phyloP scores from a whole-genome alignment of 2,329 filamentous ascomycete species.

The Cercospora zeae-maydis region DNA sequence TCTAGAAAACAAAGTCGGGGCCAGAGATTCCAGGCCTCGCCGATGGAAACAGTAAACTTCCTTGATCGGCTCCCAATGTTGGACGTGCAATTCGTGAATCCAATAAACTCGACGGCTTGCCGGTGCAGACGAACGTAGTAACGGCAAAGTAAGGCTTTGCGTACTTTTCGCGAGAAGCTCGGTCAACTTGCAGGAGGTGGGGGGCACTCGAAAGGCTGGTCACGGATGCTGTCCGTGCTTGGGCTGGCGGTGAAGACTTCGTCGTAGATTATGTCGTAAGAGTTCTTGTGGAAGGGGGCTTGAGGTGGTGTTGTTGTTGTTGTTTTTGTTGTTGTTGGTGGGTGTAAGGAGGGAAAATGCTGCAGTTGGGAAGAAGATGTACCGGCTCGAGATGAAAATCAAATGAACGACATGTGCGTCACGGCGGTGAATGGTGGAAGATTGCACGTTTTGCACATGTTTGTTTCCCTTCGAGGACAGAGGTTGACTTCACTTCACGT shows the following conservation, averaged over 20 bases:
- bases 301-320: neutral
- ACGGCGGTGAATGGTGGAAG: neutral
- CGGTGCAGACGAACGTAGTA: neutral
- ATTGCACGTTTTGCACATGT: too few species aligned
- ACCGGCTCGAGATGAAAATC: neutral
- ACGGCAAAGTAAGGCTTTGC: neutral
- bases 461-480: too few species aligned
- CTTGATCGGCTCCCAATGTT: neutral
- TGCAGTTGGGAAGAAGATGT: neutral
- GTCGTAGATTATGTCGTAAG: too few species aligned
- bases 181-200: slow-evolving; percentile 3
- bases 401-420: neutral
- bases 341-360: neutral
- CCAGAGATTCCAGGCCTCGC: too few species aligned
- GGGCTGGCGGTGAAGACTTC: too few species aligned
- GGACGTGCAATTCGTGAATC: too few species aligned
- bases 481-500: too few species aligned
- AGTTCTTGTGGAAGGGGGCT: slow-evolving; percentile 3
- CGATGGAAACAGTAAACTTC: too few species aligned
- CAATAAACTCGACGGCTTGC: neutral
- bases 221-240: neutral
- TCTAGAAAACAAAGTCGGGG: too few species aligned
- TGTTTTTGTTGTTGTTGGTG: neutral
- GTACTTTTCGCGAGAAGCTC: neutral
- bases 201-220: neutral